Conservation (phyloP, 805 yeast genomes). For the Groenewaldozyma salmanticensis region DNA sequence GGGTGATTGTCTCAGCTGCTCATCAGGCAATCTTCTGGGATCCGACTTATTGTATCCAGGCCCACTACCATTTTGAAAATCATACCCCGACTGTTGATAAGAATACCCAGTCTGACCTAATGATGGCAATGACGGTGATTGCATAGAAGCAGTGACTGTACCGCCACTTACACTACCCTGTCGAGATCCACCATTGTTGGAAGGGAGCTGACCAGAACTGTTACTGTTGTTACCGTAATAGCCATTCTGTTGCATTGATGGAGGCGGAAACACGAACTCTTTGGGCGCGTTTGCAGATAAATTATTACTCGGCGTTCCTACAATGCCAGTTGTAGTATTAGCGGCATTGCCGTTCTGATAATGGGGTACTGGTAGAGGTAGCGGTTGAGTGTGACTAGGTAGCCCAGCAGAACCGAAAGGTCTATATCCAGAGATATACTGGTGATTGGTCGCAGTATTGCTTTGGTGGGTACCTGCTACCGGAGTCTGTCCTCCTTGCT, state of each 20-base stretch:
- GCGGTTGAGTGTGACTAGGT: conserved; percentile 6
- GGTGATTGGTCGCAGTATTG: too few relatives aligned
- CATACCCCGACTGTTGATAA: conserved; percentile 10
- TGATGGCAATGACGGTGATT: conserved; percentile 14
- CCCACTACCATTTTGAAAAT: conserved; percentile 6
- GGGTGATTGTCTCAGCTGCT: neutral
- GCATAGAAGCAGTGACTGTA: conserved; percentile 1
- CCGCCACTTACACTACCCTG: neutral
- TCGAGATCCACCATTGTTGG: neutral
- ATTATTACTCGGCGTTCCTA: neutral
- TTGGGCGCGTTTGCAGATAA: neutral
- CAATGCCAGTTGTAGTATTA: neutral
- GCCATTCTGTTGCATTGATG: neutral
- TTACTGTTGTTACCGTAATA: neutral
- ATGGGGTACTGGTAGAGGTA: conserved; percentile 1
- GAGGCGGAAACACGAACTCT: neutral
- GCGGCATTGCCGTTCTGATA: neutral
- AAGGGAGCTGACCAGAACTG: neutral
- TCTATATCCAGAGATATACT: conserved; percentile 11
- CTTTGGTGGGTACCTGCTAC: neutral
- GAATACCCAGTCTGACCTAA: conserved; percentile 10
- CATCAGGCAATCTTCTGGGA: conserved; percentile 16
- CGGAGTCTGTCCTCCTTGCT: neutral
- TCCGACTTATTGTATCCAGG: conserved; percentile 7
- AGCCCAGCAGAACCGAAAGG: conserved; percentile 13